Evolutionary conservation across 2,329 filamentous ascomycete species (phyloP).

Genomic region (Monosporascus sp.): DNA sequence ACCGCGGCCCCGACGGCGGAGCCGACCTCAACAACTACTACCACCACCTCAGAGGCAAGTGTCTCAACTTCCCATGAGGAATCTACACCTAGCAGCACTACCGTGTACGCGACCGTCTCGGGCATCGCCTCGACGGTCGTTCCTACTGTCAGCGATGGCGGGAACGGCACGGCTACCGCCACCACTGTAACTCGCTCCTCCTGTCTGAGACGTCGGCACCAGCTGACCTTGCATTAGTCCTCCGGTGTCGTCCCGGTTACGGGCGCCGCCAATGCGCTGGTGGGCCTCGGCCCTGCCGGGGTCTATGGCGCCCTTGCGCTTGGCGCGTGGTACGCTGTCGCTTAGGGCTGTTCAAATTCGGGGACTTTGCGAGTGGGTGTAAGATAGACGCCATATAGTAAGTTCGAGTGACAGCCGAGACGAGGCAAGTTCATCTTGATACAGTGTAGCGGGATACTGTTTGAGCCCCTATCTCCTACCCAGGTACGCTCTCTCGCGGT

Average conservation of each 20-base stretch:
- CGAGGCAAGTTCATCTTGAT: no score
- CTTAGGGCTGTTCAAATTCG: neutral
- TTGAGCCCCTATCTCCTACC: no score
- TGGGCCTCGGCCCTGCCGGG: slow-evolving; percentile 4
- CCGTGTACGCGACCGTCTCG: slow-evolving; percentile 1
- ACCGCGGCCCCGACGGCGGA: no score
- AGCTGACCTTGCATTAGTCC: slow-evolving; percentile 8
- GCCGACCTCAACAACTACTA: neutral
- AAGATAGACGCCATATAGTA: neutral
- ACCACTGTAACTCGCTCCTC: slow-evolving; percentile 7
- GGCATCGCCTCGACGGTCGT: slow-evolving; percentile 1
- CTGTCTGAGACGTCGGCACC: neutral
- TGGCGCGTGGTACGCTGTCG: slow-evolving; percentile 8
- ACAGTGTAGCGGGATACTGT: no score
- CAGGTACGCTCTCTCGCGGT: no score
- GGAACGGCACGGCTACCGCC: slow-evolving; percentile 5
- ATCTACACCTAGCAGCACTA: neutral
- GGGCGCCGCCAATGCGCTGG: slow-evolving; percentile 5
- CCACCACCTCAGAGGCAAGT: neutral
- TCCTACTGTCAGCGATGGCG: slow-evolving; percentile 3
- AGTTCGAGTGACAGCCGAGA: no score
- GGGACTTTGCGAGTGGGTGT: neutral
- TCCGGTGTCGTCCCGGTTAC: slow-evolving; percentile 4
- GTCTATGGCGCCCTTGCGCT: slow-evolving; percentile 11
- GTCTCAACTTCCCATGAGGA: no score